phyloP scores from a whole-genome alignment of 352 stramenopile genomes.

The Pythium pectinolyticum region DNA sequence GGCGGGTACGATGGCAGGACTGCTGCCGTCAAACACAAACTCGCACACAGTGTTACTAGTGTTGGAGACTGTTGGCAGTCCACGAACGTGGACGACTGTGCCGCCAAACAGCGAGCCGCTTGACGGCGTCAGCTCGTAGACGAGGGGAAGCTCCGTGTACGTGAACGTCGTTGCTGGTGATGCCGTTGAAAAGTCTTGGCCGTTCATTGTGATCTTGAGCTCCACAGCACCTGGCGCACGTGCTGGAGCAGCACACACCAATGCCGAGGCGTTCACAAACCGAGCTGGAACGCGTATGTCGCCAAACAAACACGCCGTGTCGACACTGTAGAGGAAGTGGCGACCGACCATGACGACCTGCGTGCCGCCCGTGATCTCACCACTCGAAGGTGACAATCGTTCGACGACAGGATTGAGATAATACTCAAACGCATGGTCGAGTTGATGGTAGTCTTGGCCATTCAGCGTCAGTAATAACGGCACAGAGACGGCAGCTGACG shows the following conservation, averaged over 20 bases:
- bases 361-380: conserved; percentile 52
- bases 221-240: conserved; percentile 29
- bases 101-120: conserved; percentile 32
- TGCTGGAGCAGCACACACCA: conserved; percentile 60
- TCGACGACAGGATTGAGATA: conserved; percentile 44
- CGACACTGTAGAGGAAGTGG: conserved; percentile 56
- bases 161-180: conserved; percentile 31
- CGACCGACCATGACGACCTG: conserved; percentile 54
- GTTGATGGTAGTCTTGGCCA: conserved; percentile 58
- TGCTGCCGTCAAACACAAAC: conserved; percentile 3
- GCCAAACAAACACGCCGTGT: conserved; percentile 63
- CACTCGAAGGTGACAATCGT: conserved; percentile 40
- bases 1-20: not conserved
- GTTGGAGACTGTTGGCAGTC: conserved; percentile 27
- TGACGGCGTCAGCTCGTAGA: conserved; percentile 46
- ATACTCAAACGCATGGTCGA: conserved; percentile 64
- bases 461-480: conserved; percentile 75
- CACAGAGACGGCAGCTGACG: conserved; percentile 26
- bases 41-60: conserved; percentile 1
- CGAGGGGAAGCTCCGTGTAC: conserved; percentile 45
- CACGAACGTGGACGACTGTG: conserved; percentile 38
- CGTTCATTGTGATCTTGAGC: conserved; percentile 65
- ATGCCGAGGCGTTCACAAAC: conserved; percentile 56
- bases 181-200: conserved; percentile 66
- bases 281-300: conserved; percentile 37